Base-by-base conservation (phyloP, 1,139 yeast genomes). In the Pichia inconspicua region DNA sequence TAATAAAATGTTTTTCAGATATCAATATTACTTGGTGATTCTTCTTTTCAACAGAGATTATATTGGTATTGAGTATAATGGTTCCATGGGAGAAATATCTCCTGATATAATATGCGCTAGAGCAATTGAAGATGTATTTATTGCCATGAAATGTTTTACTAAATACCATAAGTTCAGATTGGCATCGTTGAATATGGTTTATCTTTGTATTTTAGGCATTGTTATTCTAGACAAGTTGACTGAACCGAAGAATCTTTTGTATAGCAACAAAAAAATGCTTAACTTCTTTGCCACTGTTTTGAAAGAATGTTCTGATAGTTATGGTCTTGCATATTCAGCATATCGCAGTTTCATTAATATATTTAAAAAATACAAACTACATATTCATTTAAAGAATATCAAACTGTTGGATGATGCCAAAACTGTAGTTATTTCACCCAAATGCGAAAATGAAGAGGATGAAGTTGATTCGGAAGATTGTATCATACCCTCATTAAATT, bases 11-110 rank as follows among this genome's bases (percentile, higher is more conserved):
- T 42, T 37, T 5, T 48, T 48, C n/a, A 19, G 48, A 25, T 45
- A 48, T 36, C 51, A 45, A 22, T 48, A 48, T 41, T 48, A 48
- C 25, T 14, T 45, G 17, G 15, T 45, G 19, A 9, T 48, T 15
- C 28, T 45, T 5, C 40, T 45, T 7, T 39, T 45, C 15, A 45
- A 48, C 34, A 42, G 46, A 41, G 42, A 44, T 31, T 48, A 44
- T 40, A 17, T 44, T 14, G 43, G 34, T 34, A 2, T 19, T 8
- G 28, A 25, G 12, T 12, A 39, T n/a, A 15, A 25, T 2, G 22
- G 22, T 2, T 11, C 19, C 3, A 22, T 5, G 14, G 36, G 36
- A n/a, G 17, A 14, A 15, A 27, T 25, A 2, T 25, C 45, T 2
- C 44, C 49, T 8, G 30, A 25, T 30, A 34, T 25, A 5, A 40